phyloP scores from a whole-genome alignment of 2,329 filamentous ascomycete genomes.

The Stagonosporopsis chrysanthemi region DNA sequence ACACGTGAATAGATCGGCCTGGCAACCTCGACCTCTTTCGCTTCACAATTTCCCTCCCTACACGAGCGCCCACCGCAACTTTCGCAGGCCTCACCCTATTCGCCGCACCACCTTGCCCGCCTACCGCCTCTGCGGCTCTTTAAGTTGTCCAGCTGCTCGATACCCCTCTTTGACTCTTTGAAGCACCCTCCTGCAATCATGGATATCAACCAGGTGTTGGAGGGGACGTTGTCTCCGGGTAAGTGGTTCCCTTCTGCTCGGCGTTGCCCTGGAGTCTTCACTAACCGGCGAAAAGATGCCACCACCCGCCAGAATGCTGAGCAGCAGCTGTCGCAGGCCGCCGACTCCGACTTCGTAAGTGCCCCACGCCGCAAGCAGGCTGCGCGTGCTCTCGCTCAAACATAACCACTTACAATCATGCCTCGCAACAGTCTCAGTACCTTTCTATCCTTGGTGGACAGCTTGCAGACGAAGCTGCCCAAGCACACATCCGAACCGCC shows the following conservation, averaged over 20 bases:
- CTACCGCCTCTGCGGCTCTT: conserved; percentile 30
- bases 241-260: conserved; percentile 50
- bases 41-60: conserved; percentile 48
- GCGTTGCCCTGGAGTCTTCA: conserved; percentile 35
- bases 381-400: conserved; percentile 25
- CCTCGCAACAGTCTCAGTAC: conserved; percentile 76
- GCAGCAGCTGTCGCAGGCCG: conserved; percentile 90
- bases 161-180: conserved; percentile 34
- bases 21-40: conserved; percentile 47
- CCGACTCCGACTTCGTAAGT: conserved; percentile 93
- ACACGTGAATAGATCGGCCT: conserved; percentile 42
- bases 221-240: conserved; percentile 96
- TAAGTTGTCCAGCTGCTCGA: conserved; percentile 24
- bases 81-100: conserved; percentile 26
- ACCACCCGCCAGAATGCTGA: conserved; percentile 89
- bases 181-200: conserved; percentile 65
- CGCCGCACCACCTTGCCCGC: conserved; percentile 29
- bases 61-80: conserved; percentile 46
- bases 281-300: conserved; percentile 72
- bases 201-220: conserved; percentile 98
- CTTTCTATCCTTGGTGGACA: conserved; percentile 83
- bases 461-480: conserved; percentile 86
- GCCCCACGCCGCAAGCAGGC: conserved; percentile 30
- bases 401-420: conserved; percentile 42
- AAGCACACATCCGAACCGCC: conserved; percentile 86